Evolutionary conservation across 2,329 filamentous ascomycete genomes (phyloP), one percentile per base, ranked within the genome.

Genomic region (Purpureocillium takamizusanense): DNA sequence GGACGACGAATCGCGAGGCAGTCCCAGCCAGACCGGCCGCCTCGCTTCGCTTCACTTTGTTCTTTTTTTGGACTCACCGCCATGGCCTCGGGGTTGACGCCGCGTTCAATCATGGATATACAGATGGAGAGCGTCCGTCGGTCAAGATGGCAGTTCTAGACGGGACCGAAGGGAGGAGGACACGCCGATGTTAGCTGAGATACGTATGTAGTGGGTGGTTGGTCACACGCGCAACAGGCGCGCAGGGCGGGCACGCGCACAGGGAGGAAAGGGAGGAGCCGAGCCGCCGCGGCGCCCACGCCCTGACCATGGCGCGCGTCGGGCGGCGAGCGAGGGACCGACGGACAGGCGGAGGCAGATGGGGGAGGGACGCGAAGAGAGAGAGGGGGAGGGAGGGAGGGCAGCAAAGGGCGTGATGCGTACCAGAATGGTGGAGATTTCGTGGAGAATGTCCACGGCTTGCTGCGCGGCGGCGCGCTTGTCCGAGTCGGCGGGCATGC

Each of bases 61-160:
- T 10, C 21, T 10, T 10, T 5, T 25, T 4, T 13, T n/a, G 7
- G 8, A 48, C 86, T 55, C 73, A 97, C 92, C 17, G 90, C 89
- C 25, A 98, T 69, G 1, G 90, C 92, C 59, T 97, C 90, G 0
- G 92, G 92, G 56, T 95, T 95, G 23, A 97, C 87, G 12, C 92
- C 92, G 55, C 95, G 95, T 63, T 98, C 92, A 51, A 98, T 94
- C 61, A 98, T 76, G 38, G 88, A 95, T 43, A 97, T 90, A 62
- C 92, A 98, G 46, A 95, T 86, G 3, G 89, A 95, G 14, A 98
- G 71, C 15, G 89, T 88, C 38, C 88, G 83, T 25, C 90, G 81
- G 61, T 95, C 89, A 33, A 98, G 79, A 47, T 94, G 78, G 45
- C 90, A 95, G 65, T 97, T 95, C 90, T 97, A 29, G 1, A 11